Evolutionary conservation across 208 protist genomes (phyloP).

Genomic region (Willaertia magna): DNA sequence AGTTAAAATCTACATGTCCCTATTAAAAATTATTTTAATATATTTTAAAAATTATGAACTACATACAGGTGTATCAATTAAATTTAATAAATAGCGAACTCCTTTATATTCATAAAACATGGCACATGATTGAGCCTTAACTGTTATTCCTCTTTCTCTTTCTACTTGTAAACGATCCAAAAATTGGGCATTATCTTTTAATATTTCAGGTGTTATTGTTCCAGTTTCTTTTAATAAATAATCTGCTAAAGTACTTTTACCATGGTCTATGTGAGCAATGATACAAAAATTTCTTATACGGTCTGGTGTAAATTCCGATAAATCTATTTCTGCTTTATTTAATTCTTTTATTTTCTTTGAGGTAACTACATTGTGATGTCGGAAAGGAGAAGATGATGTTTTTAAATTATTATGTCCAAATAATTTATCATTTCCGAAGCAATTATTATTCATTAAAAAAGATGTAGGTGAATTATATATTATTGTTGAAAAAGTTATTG

Average conservation of each 20-base stretch:
- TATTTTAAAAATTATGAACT: background rate
- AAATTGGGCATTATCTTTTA: conserved; percentile 53
- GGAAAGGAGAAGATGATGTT: too few species aligned
- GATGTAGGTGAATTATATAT: too few species aligned
- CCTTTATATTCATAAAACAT: conserved; percentile 49
- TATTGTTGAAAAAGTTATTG: too few species aligned
- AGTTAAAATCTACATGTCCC: conserved; percentile 92
- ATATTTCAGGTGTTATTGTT: conserved; percentile 32
- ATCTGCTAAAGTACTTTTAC: conserved; percentile 76
- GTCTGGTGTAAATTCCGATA: background rate
- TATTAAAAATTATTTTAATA: conserved; percentile 8
- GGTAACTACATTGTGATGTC: too few species aligned
- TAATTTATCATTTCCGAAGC: too few species aligned
- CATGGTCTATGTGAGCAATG: conserved; percentile 76
- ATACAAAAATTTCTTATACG: conserved; percentile 71
- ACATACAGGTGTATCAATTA: conserved; percentile 71
- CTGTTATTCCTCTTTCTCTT: conserved; percentile 83
- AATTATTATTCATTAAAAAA: too few species aligned
- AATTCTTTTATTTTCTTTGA: background rate
- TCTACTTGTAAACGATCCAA: conserved; percentile 84
- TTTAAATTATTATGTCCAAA: too few species aligned
- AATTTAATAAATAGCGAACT: conserved; percentile 72
- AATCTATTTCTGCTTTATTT: background rate
- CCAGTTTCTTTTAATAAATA: conserved; percentile 59
- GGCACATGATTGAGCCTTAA: conserved; percentile 82